phyloP scores from a whole-genome alignment of 805 yeast genomes.

The Metschnikowia shivogae region DNA sequence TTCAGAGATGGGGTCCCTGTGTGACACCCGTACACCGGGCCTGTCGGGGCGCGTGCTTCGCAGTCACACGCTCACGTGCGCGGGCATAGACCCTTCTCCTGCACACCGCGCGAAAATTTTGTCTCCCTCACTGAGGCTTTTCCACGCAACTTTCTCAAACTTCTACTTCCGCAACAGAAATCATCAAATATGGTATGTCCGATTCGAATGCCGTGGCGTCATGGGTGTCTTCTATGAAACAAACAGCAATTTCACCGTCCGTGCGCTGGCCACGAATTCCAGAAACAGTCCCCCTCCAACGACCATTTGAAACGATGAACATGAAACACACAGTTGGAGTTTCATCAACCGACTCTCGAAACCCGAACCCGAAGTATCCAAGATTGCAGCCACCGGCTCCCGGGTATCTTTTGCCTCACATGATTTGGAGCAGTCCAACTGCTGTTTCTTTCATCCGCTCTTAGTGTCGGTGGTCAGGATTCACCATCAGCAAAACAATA shows the following conservation, averaged over 20 bases:
- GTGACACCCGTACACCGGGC: too few species aligned
- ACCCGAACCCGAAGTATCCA: too few species aligned
- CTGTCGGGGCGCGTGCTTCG: background rate
- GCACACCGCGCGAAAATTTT: constrained; percentile 17
- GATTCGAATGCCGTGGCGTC: background rate
- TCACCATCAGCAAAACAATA: constrained; percentile 9
- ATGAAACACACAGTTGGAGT: too few species aligned
- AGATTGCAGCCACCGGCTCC: background rate
- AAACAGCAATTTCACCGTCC: too few species aligned
- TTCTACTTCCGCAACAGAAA: constrained; percentile 22
- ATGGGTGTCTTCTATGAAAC: background rate
- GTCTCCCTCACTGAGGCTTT: constrained; percentile 8
- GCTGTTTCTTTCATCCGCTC: background rate
- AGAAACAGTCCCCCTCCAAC: too few species aligned
- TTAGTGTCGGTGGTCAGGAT: background rate
- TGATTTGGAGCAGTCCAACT: background rate
- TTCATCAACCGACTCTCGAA: too few species aligned
- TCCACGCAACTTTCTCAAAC: constrained; percentile 9
- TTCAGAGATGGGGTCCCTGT: too few species aligned
- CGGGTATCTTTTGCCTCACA: background rate
- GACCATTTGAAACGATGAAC: too few species aligned
- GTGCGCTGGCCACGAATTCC: too few species aligned
- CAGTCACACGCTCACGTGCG: constrained; percentile 11
- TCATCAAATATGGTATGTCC: constrained; percentile 34
- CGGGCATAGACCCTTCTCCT: constrained; percentile 8